Conservation (phyloP, 2,329 filamentous ascomycete genomes). For the Pestalotiopsis sp. region DNA sequence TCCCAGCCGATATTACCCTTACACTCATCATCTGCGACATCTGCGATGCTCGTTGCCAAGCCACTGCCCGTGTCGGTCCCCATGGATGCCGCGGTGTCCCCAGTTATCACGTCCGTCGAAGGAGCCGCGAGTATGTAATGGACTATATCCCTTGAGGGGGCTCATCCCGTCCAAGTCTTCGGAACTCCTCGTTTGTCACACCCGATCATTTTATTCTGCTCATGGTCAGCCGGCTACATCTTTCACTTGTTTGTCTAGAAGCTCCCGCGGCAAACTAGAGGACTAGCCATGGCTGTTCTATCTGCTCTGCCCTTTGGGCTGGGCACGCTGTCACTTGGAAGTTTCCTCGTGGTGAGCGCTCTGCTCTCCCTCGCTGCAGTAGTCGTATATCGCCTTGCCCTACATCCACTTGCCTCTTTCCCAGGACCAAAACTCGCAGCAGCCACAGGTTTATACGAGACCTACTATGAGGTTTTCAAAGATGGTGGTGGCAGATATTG, state of each 20-base stretch:
- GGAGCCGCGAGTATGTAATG: background rate
- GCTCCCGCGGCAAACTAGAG: background rate
- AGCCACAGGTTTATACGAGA: slow-evolving; percentile 25
- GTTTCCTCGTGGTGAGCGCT: background rate
- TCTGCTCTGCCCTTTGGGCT: background rate
- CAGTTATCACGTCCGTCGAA: background rate
- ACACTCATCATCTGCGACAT: background rate
- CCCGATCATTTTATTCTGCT: background rate
- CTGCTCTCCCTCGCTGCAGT: slow-evolving; percentile 7
- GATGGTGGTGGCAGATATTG: slow-evolving; percentile 27
- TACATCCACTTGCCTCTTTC: slow-evolving; percentile 24
- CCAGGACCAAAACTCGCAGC: slow-evolving; percentile 24
- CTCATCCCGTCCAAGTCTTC: background rate
- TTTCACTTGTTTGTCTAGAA: background rate
- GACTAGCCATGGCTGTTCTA: slow-evolving; percentile 1
- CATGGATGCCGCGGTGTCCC: background rate
- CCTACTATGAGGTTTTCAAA: slow-evolving; percentile 24
- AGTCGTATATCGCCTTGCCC: slow-evolving; percentile 20
- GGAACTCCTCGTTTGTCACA: background rate
- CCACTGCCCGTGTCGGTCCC: background rate
- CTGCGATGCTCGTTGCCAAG: background rate
- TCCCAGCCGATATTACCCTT: background rate
- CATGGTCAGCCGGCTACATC: background rate
- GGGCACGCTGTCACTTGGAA: background rate
- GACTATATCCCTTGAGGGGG: background rate